phyloP scores from a whole-genome alignment of 441 rosid genomes.

The Euphorbia celastroides region DNA sequence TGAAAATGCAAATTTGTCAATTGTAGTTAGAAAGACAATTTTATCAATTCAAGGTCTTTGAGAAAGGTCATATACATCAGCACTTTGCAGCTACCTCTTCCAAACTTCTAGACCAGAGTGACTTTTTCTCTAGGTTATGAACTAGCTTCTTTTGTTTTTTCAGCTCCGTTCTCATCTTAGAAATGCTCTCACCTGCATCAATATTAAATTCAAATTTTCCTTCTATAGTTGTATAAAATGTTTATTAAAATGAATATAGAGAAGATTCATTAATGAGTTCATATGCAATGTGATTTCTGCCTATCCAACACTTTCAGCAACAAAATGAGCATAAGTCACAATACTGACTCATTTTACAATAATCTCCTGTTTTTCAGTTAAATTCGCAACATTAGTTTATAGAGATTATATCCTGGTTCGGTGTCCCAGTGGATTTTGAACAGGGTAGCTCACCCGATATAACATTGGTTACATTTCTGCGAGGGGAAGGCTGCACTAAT shows the following conservation, averaged over 20 bases:
- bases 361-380: neutral
- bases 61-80: neutral
- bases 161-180: conserved; percentile 74
- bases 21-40: neutral
- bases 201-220: neutral
- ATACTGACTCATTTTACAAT: conserved; percentile 5
- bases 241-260: neutral
- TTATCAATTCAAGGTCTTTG: neutral
- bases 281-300: neutral
- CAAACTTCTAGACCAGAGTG: conserved; percentile 92
- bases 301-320: neutral
- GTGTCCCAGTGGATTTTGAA: too few relatives aligned
- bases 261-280: neutral
- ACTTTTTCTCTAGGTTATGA: conserved; percentile 75
- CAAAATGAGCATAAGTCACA: neutral
- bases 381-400: neutral
- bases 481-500: neutral
- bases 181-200: conserved; percentile 33
- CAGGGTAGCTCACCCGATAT: neutral
- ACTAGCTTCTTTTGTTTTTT: conserved; percentile 88
- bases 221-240: neutral
- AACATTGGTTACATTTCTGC: neutral
- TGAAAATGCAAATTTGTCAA: neutral
- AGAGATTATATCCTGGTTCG: neutral
- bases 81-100: conserved; percentile 63